Percentiles rank a stretch among this genome's conserved stretches.
phyloP scores from a whole-genome alignment of 1,284 basidiomycete species.

The Puccinia horiana region DNA sequence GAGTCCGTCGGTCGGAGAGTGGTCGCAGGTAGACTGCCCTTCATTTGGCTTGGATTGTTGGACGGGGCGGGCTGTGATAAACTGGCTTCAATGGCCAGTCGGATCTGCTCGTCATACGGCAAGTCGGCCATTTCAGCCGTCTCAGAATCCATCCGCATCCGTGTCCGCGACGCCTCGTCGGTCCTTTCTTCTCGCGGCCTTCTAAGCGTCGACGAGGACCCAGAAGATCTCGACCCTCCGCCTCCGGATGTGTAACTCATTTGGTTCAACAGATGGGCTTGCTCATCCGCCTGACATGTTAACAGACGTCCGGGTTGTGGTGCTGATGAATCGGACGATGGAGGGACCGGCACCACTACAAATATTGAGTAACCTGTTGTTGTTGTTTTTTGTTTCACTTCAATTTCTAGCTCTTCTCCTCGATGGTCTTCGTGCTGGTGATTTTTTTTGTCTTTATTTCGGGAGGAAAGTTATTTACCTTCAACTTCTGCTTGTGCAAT shows the following conservation, averaged over 20 bases:
- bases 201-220: slow-evolving; percentile 1
- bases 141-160: neutral
- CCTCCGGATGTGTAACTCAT: neutral
- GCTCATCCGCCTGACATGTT: slow-evolving; percentile 41
- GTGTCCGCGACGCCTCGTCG: slow-evolving; percentile 8
- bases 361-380: slow-evolving; percentile 47
- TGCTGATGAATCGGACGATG: slow-evolving; percentile 30
- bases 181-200: slow-evolving; percentile 11
- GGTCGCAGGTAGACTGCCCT: neutral
- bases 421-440: no score
- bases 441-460: neutral
- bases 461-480: slow-evolving; percentile 61
- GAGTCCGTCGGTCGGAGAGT: neutral
- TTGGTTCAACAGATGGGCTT: slow-evolving; percentile 10
- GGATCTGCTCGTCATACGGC: slow-evolving; percentile 33
- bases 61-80: neutral
- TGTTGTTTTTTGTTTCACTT: neutral
- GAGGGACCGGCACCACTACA: slow-evolving; percentile 21
- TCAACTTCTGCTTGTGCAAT: slow-evolving; percentile 82
- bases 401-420: neutral
- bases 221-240: neutral
- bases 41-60: neutral
- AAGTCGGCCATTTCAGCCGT: neutral
- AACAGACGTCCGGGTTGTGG: slow-evolving; percentile 33
- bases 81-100: slow-evolving; percentile 41